Conservation (phyloP, 176 grass and related monocot genomes). For the Cocos nucifera region DNA sequence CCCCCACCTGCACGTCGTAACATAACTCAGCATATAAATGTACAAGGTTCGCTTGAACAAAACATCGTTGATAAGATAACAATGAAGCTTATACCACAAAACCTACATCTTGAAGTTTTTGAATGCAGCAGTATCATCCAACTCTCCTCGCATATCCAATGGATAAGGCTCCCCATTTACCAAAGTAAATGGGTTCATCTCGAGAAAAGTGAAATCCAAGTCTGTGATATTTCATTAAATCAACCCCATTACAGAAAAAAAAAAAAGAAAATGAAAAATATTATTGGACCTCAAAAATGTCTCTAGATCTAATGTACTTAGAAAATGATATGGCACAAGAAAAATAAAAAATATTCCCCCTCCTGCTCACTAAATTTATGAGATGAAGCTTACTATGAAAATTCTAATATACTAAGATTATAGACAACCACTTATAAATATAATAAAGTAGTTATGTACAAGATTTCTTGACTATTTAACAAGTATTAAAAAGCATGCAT, state of each 20-base stretch:
- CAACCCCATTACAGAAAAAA: not conserved
- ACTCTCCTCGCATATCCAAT: constrained; percentile 80
- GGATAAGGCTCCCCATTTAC: constrained; percentile 83
- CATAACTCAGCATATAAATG: not conserved
- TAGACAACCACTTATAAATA: too few relatives aligned
- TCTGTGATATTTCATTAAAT: constrained; percentile 31
- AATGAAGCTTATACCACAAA: constrained; percentile 2
- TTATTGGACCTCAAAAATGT: not conserved
- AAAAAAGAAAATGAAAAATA: not conserved
- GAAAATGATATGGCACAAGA: too few relatives aligned
- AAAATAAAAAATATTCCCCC: too few relatives aligned
- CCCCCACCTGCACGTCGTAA: constrained; percentile 55
- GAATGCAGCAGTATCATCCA: constrained; percentile 96
- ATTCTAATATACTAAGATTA: too few relatives aligned
- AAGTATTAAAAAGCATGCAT: not conserved
- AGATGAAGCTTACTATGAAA: too few relatives aligned
- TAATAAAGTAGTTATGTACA: too few relatives aligned
- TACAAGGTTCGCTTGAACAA: too few relatives aligned
- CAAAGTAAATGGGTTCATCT: constrained; percentile 94
- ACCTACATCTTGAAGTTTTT: constrained; percentile 94
- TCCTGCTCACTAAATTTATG: too few relatives aligned
- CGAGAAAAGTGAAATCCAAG: constrained; percentile 91
- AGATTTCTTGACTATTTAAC: too few relatives aligned
- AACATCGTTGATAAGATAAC: too few relatives aligned
- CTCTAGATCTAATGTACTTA: too few relatives aligned